These are phyloP conservation scores for Dionaea muscipula DNA, from an alignment of 179 eudicot genomes.

Conservation along the genomic window DNA sequence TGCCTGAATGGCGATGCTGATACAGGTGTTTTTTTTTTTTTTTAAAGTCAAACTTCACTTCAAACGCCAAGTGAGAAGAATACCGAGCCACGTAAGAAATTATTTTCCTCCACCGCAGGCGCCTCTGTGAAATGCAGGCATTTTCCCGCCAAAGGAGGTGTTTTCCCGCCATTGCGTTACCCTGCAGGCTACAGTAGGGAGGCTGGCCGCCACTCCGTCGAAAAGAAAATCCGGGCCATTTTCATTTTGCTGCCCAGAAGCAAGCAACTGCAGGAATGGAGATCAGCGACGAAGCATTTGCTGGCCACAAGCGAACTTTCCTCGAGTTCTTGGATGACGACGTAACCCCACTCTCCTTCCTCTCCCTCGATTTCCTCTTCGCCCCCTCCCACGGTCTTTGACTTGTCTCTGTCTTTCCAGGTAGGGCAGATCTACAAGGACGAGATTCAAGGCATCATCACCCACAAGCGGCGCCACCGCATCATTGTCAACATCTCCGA, in stretches of 20 bases:
- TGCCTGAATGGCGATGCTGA: too few species aligned
- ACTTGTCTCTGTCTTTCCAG: slow-evolving; percentile 15
- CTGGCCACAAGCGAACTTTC: slow-evolving; percentile 75
- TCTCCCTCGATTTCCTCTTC: not conserved
- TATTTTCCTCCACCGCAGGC: too few species aligned
- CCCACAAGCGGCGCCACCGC: slow-evolving; percentile 66
- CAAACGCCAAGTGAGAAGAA: too few species aligned
- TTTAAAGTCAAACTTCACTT: too few species aligned
- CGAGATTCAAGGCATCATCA: slow-evolving; percentile 50
- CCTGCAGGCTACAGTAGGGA: too few species aligned
- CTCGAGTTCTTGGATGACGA: slow-evolving; percentile 73
- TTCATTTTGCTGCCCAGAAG: not conserved
- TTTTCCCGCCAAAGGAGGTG: too few species aligned
- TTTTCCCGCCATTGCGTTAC: too few species aligned
- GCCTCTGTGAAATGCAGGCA: too few species aligned
- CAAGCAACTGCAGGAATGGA: slow-evolving; percentile 38
- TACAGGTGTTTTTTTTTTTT: too few species aligned
- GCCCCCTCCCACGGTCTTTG: not conserved
- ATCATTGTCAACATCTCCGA: slow-evolving; percentile 64
- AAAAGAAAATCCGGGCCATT: too few species aligned
- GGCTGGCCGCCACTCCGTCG: too few species aligned
- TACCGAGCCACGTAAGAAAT: too few species aligned
- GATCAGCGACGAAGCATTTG: slow-evolving; percentile 67
- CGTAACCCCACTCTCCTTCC: slow-evolving; percentile 19
- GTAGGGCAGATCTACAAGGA: slow-evolving; percentile 50